phyloP scores from a whole-genome alignment of 2,329 filamentous ascomycete genomes.

The Ambrosiella cleistominuta region DNA sequence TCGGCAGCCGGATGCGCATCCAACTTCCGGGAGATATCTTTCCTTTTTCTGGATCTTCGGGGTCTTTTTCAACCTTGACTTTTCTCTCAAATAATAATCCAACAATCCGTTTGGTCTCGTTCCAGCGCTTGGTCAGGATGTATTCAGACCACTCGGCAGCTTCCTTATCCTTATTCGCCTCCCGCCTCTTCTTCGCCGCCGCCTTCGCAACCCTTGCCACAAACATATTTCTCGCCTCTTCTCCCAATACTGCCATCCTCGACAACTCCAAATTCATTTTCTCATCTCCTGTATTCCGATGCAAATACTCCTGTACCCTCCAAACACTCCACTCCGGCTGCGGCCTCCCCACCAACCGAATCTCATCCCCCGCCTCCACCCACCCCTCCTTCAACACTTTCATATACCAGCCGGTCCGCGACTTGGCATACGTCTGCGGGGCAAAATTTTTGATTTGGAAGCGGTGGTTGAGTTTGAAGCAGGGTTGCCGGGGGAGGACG shows the following conservation, averaged over 20 bases:
- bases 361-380: slow-evolving; percentile 37
- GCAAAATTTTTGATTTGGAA: slow-evolving; percentile 47
- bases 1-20: slow-evolving; percentile 37
- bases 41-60: slow-evolving; percentile 17
- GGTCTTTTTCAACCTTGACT: slow-evolving; percentile 15
- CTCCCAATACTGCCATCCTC: slow-evolving; percentile 31
- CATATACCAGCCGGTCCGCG: slow-evolving; percentile 44
- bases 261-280: slow-evolving; percentile 36
- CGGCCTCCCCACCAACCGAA: slow-evolving; percentile 35
- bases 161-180: slow-evolving; percentile 15
- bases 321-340: slow-evolving; percentile 46
- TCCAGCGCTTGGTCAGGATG: slow-evolving; percentile 30
- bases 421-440: slow-evolving; percentile 34
- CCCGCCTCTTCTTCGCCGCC: slow-evolving; percentile 17
- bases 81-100: slow-evolving; percentile 33
- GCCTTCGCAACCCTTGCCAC: slow-evolving; percentile 32
- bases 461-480: slow-evolving; percentile 52
- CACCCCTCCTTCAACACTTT: slow-evolving; percentile 38
- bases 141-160: slow-evolving; percentile 27
- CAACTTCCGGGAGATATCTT: slow-evolving; percentile 28
- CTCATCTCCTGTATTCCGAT: slow-evolving; percentile 32
- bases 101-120: slow-evolving; percentile 32
- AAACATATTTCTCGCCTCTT: slow-evolving; percentile 32
- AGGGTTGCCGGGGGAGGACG: slow-evolving; percentile 43
- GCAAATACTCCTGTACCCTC: slow-evolving; percentile 43